phyloP scores from a whole-genome alignment of 2,329 filamentous ascomycete species.

The Clarireedia monteithiana region DNA sequence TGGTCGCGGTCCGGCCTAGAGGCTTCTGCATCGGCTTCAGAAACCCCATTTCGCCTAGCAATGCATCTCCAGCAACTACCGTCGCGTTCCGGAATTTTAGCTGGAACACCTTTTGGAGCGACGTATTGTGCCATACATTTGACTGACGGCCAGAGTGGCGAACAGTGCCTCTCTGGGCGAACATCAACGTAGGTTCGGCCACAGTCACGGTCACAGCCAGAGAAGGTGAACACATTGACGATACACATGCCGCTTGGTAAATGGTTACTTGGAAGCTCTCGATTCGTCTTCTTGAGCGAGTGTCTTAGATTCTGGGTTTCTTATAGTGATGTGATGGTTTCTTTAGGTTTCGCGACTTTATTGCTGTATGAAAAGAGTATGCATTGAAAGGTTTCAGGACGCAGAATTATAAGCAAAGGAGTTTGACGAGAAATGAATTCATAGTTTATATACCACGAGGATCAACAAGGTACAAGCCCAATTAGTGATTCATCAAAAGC shows the following conservation, averaged over 20 bases:
- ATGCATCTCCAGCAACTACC: not conserved
- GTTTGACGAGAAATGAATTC: not conserved
- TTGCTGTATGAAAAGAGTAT: no score
- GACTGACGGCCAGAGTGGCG: conserved; percentile 19
- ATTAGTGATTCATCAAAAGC: not conserved
- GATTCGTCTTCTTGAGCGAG: not conserved
- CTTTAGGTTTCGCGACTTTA: no score
- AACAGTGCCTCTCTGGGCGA: conserved; percentile 15
- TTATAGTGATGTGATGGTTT: no score
- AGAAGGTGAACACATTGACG: conserved; percentile 17
- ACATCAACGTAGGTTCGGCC: conserved; percentile 20
- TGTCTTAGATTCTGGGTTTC: no score
- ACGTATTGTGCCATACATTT: conserved; percentile 15
- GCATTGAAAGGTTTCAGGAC: not conserved
- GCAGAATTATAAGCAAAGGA: not conserved
- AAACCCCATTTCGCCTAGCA: no score
- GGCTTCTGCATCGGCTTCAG: no score
- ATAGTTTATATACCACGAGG: conserved; percentile 1
- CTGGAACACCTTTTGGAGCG: conserved; percentile 6
- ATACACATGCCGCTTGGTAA: conserved; percentile 21
- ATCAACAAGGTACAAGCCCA: not conserved
- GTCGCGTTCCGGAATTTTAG: no score
- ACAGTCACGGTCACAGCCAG: conserved; percentile 24
- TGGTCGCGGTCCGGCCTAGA: no score
- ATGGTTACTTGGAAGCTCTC: not conserved